These are phyloP conservation scores for Blakeslea trispora DNA, from an alignment of 371 early-diverging fungal species.

Conservation along the genomic window DNA sequence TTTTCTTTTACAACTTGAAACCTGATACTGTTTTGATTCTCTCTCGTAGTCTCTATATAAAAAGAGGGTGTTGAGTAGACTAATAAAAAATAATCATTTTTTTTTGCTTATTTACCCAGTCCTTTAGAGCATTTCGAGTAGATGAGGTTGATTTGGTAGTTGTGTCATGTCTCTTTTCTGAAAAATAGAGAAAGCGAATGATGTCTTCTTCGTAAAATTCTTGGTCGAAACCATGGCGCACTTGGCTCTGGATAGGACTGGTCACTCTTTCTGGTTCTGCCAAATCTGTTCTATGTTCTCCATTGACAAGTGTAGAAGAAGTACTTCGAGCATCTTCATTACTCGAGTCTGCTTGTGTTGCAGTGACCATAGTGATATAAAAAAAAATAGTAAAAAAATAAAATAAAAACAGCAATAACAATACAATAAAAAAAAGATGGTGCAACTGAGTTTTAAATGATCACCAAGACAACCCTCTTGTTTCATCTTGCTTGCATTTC, in stretches of 20 bases:
- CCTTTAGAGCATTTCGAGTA: conserved; percentile 30
- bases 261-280: conserved; percentile 19
- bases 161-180: conserved; percentile 62
- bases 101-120: conserved; percentile 51
- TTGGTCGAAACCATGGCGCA: conserved; percentile 62
- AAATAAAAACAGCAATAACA: too few species aligned
- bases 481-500: too few species aligned
- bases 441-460: not conserved
- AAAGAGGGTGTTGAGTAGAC: conserved; percentile 1
- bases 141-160: conserved; percentile 32
- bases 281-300: conserved; percentile 41
- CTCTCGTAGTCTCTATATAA: conserved; percentile 42
- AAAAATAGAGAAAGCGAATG: conserved; percentile 59
- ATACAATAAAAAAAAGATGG: not conserved
- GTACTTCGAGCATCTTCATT: conserved; percentile 64
- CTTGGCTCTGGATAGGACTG: conserved; percentile 8
- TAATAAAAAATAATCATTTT: not conserved
- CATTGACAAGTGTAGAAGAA: conserved; percentile 63
- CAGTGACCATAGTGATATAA: conserved; percentile 30
- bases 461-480: too few species aligned
- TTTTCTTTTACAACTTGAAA: conserved; percentile 7
- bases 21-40: conserved; percentile 56
- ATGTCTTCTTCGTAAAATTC: conserved; percentile 58
- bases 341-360: conserved; percentile 21
- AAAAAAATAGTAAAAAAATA: not conserved